Base-by-base conservation (phyloP, 2,329 filamentous ascomycete species). In the Neofusicoccum sp. region DNA sequence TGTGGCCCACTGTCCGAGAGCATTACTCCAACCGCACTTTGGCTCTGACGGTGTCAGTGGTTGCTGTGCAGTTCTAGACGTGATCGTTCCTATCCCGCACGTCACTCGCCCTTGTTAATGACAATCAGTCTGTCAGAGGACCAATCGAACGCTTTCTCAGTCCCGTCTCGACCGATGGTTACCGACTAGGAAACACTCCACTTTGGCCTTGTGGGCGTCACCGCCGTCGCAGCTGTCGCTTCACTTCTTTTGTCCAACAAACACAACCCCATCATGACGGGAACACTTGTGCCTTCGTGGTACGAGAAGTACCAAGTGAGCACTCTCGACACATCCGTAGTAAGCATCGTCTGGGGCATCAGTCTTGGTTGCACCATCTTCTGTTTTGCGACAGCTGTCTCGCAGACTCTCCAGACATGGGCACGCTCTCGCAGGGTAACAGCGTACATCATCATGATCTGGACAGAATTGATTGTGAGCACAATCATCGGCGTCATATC, bases 391-490 rank as follows among this genome's bases (percentile, higher is more conserved):
- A 56, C 38, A 16, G 51, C 51, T 28, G 14, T 47, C 11, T 28
- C 6, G 40, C 54, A 58, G 43, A 47, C 16, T 7, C 24, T 45
- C 6, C 31, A 47, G 30, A 58, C 43, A 11, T 58, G 54, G 54
- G 20, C 16, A 16, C 54, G 54, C 6, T 47, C 40, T 12, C 40
- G 14, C 11, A 24, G 30, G 41, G 36, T 58, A 16, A 58, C 54
- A 8, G 41, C 30, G 2, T 80, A 79, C 58, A 67, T 78, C 38
- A 66, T 70, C 60, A 68, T 80, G 78, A 68, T 81, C 6, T 82
- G 80, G 79, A 69, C 73, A 14, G 78, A 81, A 58, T 73, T 79
- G 4, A 3, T 70, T 1, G 75, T 75, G 9, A 79, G 77, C 54
- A 26, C 77, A 0, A 64, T 65, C 7, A 77, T 80, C 53, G 70